phyloP scores from a whole-genome alignment of 2,329 filamentous ascomycete genomes.

The Trichoderma hamatum region DNA sequence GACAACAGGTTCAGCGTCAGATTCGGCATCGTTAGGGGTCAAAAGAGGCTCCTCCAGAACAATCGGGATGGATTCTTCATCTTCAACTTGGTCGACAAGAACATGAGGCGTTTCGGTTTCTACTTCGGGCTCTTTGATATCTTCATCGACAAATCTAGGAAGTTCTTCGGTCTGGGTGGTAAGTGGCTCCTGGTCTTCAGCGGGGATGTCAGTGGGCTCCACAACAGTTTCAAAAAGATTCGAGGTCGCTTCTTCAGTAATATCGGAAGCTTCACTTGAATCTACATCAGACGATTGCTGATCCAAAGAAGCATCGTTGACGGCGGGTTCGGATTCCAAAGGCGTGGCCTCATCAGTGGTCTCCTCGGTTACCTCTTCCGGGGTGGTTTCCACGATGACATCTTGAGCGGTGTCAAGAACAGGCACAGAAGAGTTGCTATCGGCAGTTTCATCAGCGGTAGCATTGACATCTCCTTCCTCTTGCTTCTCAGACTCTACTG shows the following conservation, averaged over 20 bases:
- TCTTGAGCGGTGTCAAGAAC: conserved; percentile 28
- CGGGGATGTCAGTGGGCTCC: not conserved
- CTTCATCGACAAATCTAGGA: not conserved
- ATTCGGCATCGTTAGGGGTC: not conserved
- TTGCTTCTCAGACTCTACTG: conserved; percentile 30
- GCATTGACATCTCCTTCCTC: conserved; percentile 31
- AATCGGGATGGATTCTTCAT: not conserved
- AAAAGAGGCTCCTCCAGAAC: not conserved
- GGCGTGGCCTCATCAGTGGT: not conserved
- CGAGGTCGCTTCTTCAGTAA: conserved; percentile 3
- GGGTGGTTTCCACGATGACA: conserved; percentile 27
- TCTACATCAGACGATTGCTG: conserved; percentile 5
- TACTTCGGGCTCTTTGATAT: not conserved
- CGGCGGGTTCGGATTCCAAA: conserved; percentile 29
- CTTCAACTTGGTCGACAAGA: not conserved
- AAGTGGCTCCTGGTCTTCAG: conserved; percentile 13
- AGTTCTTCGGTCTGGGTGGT: not conserved
- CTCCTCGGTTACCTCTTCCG: conserved; percentile 2
- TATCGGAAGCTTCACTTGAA: not conserved
- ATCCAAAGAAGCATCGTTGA: conserved; percentile 4
- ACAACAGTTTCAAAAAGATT: conserved; percentile 2
- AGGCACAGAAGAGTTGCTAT: conserved; percentile 29
- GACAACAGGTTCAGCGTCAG: not conserved
- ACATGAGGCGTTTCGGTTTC: not conserved
- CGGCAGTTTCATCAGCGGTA: conserved; percentile 26